Percentiles rank a stretch among this genome's conserved stretches.
phyloP scores from a whole-genome alignment of 164 flowering plant species.

The Liriodendron chinense region DNA sequence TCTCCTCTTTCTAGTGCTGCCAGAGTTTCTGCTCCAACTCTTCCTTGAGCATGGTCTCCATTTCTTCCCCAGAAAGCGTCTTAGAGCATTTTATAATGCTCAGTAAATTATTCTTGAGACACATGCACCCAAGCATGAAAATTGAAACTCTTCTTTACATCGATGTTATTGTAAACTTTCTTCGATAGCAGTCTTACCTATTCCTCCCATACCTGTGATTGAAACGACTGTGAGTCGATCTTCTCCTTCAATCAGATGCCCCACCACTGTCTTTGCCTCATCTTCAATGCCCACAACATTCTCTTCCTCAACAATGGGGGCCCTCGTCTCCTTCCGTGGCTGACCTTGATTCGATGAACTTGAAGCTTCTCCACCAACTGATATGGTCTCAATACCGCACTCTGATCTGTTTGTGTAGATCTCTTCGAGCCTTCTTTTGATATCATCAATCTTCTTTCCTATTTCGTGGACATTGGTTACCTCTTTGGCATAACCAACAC shows the following conservation, averaged over 20 bases:
- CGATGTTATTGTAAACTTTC: conserved; percentile 30
- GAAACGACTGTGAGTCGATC: conserved; percentile 25
- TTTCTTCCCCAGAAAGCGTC: conserved; percentile 20
- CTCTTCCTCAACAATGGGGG: background rate
- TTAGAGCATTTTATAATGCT: background rate
- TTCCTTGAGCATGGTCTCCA: conserved; percentile 31
- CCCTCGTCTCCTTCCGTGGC: background rate
- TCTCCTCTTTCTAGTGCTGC: conserved; percentile 35
- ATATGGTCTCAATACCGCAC: background rate
- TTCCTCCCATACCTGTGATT: conserved; percentile 52
- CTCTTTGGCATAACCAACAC: background rate
- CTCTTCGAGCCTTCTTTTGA: background rate
- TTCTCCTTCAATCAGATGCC: background rate
- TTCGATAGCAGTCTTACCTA: conserved; percentile 51
- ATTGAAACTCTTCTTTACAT: conserved; percentile 18
- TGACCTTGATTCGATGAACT: background rate
- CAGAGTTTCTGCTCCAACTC: conserved; percentile 36
- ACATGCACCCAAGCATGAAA: conserved; percentile 51
- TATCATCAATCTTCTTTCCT: background rate
- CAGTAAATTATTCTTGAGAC: conserved; percentile 24
- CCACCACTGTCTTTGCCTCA: background rate
- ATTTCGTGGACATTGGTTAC: background rate
- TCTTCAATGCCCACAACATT: conserved; percentile 4
- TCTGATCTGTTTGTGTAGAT: conserved; percentile 1
- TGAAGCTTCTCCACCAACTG: background rate